Evolutionary conservation across 2,329 filamentous ascomycete genomes (phyloP).

Genomic region (Alternaria ethzedia): DNA sequence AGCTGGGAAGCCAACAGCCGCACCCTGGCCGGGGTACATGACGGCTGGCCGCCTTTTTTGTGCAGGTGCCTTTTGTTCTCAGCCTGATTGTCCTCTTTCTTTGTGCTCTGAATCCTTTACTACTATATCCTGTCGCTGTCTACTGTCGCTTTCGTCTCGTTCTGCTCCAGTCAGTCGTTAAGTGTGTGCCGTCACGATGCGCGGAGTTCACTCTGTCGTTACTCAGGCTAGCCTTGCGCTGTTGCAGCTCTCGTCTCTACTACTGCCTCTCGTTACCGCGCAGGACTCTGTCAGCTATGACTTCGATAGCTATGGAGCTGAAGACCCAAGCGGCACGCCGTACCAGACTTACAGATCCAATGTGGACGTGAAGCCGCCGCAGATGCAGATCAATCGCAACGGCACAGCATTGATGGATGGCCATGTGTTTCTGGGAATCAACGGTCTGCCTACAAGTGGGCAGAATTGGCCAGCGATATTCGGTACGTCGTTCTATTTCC

Average conservation of each 20-base stretch:
- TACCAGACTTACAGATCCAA: constrained; percentile 27
- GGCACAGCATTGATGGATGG: constrained; percentile 15
- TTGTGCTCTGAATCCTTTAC: not conserved
- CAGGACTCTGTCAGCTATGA: constrained; percentile 23
- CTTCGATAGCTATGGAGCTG: constrained; percentile 16
- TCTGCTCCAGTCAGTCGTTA: not conserved
- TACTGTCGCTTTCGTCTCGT: not conserved
- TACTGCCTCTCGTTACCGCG: constrained; percentile 5
- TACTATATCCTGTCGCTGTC: not conserved
- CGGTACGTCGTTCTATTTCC: constrained; percentile 5
- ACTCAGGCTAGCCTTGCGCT: not conserved
- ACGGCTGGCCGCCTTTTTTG: not conserved
- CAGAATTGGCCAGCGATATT: constrained; percentile 28
- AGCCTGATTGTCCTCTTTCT: not conserved
- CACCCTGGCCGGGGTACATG: not conserved
- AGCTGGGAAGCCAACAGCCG: not conserved
- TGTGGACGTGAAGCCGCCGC: constrained; percentile 17
- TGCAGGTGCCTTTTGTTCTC: not conserved
- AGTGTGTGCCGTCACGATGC: not conserved
- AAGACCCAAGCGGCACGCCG: constrained; percentile 16
- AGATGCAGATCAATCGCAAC: constrained; percentile 23
- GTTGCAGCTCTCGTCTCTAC: not conserved
- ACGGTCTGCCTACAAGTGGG: constrained; percentile 22
- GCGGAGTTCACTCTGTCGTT: not conserved
- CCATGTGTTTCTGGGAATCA: constrained; percentile 21